Conservation (phyloP, 208 protist species). For the Phytomonas serpens region DNA sequence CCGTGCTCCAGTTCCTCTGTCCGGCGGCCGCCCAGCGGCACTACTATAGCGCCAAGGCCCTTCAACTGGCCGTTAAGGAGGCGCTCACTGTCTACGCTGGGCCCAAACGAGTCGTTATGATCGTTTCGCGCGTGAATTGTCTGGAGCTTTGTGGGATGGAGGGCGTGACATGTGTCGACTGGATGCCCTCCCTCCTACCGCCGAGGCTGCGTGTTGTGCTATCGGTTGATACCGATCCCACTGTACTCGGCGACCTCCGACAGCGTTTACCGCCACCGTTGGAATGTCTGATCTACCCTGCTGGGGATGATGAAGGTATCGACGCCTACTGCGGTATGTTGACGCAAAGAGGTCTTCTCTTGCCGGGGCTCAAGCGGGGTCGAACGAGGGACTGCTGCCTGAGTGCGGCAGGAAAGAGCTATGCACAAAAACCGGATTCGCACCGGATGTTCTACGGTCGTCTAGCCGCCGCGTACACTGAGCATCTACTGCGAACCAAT, state of each 20-base stretch:
- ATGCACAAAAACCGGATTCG: slow-evolving; percentile 66
- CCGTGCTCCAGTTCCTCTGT: slow-evolving; percentile 42
- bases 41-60: slow-evolving; percentile 31
- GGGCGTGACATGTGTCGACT: slow-evolving; percentile 32
- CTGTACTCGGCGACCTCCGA: slow-evolving; percentile 52
- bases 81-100: slow-evolving; percentile 46
- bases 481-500: slow-evolving; percentile 24
- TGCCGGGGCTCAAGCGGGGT: neutral
- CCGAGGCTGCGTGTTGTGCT: slow-evolving; percentile 42
- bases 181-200: slow-evolving; percentile 64
- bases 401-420: slow-evolving; percentile 48
- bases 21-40: slow-evolving; percentile 15
- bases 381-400: slow-evolving; percentile 18
- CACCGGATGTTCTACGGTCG: slow-evolving; percentile 36
- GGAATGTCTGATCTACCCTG: slow-evolving; percentile 44
- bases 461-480: slow-evolving; percentile 44
- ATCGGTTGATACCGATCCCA: slow-evolving; percentile 56
- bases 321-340: neutral
- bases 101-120: slow-evolving; percentile 27
- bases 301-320: neutral
- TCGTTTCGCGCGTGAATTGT: slow-evolving; percentile 47
- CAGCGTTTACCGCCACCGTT: slow-evolving; percentile 73
- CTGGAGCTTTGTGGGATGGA: slow-evolving; percentile 51
- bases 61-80: slow-evolving; percentile 34
- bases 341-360: neutral